These are phyloP conservation scores for Penicillium simplicissimum DNA, from an alignment of 495 filamentous ascomycete genomes.

Conservation along the genomic window DNA sequence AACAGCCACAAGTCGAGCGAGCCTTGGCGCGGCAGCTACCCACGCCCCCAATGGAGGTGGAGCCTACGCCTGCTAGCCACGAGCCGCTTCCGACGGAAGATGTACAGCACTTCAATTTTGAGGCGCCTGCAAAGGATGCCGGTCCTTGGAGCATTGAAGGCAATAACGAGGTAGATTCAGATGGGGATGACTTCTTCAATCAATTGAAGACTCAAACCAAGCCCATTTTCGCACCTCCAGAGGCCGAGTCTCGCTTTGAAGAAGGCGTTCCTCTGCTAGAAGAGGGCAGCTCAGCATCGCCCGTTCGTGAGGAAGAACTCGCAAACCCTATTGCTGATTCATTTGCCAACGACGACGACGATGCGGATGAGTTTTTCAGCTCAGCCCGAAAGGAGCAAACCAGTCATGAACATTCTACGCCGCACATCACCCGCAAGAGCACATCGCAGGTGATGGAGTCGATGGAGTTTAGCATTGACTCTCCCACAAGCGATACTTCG, in stretches of 20 bases:
- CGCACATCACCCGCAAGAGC: conserved; percentile 44
- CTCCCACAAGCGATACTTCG: conserved; percentile 34
- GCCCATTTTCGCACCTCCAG: conserved; percentile 45
- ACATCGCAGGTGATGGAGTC: conserved; percentile 45
- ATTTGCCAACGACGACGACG: conserved; percentile 43
- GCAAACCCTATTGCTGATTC: conserved; percentile 27
- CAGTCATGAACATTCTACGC: conserved; percentile 18
- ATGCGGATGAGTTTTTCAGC: conserved; percentile 43
- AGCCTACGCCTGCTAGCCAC: background rate
- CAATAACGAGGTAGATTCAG: conserved; percentile 39
- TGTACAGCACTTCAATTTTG: background rate
- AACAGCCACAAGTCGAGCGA: background rate
- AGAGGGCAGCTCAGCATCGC: conserved; percentile 24
- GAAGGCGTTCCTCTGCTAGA: conserved; percentile 49
- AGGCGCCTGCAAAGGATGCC: conserved; percentile 20
- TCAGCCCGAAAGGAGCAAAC: conserved; percentile 10
- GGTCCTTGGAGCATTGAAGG: conserved; percentile 34
- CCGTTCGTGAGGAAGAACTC: conserved; percentile 17
- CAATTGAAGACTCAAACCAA: conserved; percentile 52
- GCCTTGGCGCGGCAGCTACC: background rate
- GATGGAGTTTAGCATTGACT: conserved; percentile 29
- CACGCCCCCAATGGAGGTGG: background rate
- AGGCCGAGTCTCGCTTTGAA: conserved; percentile 49
- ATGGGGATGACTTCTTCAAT: conserved; percentile 50
- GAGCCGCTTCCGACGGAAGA: background rate